Conservation (phyloP, 371 early-diverging fungal genomes). For the Phascolomyces articulosus region DNA sequence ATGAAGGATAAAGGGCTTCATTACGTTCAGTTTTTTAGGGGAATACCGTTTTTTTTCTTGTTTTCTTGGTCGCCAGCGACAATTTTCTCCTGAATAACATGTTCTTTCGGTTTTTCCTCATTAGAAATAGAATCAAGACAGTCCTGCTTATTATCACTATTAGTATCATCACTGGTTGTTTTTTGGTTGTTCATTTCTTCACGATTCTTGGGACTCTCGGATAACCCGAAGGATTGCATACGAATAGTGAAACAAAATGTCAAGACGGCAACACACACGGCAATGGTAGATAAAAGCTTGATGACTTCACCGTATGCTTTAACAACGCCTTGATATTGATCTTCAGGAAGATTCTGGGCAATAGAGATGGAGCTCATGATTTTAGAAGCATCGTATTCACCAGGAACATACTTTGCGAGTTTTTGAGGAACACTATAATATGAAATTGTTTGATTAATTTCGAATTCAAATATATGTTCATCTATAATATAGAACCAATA, state of each 20-base stretch:
- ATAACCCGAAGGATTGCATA: slow-evolving; percentile 36
- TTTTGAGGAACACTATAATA: slow-evolving; percentile 25
- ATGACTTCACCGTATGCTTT: slow-evolving; percentile 35
- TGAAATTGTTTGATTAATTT: no score
- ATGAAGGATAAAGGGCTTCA: no score
- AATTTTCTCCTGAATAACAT: no score
- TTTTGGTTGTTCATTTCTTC: neutral
- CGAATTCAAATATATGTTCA: no score
- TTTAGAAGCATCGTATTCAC: slow-evolving; percentile 26
- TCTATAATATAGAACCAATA: no score
- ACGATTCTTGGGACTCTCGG: neutral
- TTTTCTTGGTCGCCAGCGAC: no score
- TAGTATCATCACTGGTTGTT: neutral
- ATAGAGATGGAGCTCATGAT: slow-evolving; percentile 34
- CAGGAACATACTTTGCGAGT: slow-evolving; percentile 36
- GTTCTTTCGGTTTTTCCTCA: no score
- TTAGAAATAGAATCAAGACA: no score
- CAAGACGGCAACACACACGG: slow-evolving; percentile 9
- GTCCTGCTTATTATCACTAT: no score
- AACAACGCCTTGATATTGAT: slow-evolving; percentile 29
- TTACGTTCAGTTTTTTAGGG: no score
- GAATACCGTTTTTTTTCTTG: no score
- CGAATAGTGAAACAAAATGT: slow-evolving; percentile 26
- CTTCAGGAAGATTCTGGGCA: slow-evolving; percentile 25
- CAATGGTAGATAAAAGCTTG: slow-evolving; percentile 29